Evolutionary conservation across 495 filamentous ascomycete species (phyloP), one percentile per base, ranked within the genome.

Genomic region (Aspergillus panamensis): DNA sequence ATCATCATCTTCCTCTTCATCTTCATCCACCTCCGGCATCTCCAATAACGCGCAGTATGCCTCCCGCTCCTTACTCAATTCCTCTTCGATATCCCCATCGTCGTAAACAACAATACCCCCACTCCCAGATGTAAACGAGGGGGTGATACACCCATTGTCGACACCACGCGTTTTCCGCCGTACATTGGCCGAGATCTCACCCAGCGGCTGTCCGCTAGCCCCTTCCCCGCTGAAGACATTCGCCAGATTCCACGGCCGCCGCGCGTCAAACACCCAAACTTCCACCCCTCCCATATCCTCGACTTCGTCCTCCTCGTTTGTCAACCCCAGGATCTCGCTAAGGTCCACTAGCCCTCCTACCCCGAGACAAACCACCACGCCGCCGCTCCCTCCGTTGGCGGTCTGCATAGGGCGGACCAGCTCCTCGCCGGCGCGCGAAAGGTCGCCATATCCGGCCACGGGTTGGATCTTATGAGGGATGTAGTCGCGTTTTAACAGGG

Each of bases 391-490:
- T 9, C 92, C 92, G 57, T 87, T 77, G 30, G 81, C 81, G 67
- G 85, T 86, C 74, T 86, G 88, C 91, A 96, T 92, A 8, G 89
- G 90, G 48, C 76, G 78, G 53, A 96, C 84, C 49, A 94, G 78
- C 59, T 90, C 85, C 67, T 83, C 78, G 30, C 91, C 91, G 29
- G 84, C 84, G 63, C 84, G 83, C 65, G 88, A 77, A 37, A 98
- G 86, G 66, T 97, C 94, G 60, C 84, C 86, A 85, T 97, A 97
- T 32, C 94, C 94, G 14, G 88, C 82, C 35, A 98, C 86, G 5
- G 95, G 94, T 63, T 96, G 90, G 59, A 97, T 96, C 78, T 96
- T 97, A 74, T 97, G 93, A n/a, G 87, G 87, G 62, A 98, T 95
- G 68, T 93, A 97, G 78, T 98, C 94, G 77, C 91, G 88, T 77